A percentile compares a stretch with the other conserved stretches of the same genome.
These are phyloP conservation scores for Thermomyces lanuginosus DNA, from an alignment of 2,329 filamentous ascomycete genomes.

Conservation along the genomic window DNA sequence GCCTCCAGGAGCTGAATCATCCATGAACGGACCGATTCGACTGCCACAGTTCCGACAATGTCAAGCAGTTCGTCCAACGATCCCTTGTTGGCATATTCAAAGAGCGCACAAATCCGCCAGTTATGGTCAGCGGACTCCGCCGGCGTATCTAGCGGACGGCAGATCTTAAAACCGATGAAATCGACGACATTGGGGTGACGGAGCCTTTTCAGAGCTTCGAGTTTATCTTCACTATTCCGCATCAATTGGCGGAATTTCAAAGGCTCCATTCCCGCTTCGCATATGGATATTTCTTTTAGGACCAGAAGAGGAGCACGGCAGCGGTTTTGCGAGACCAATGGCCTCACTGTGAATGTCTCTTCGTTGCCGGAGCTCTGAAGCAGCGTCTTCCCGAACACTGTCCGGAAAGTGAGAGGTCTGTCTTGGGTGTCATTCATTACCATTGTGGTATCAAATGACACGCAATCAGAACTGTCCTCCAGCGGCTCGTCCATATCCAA, in stretches of 20 bases:
- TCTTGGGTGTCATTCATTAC: slow-evolving; percentile 46
- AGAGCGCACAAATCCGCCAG: slow-evolving; percentile 63
- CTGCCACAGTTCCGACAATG: slow-evolving; percentile 55
- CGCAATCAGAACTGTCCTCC: slow-evolving; percentile 21
- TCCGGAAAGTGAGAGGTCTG: slow-evolving; percentile 50
- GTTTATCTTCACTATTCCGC: slow-evolving; percentile 55
- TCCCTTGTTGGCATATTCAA: slow-evolving; percentile 63
- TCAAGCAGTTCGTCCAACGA: slow-evolving; percentile 70
- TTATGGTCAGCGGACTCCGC: slow-evolving; percentile 24
- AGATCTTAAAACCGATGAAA: slow-evolving; percentile 69
- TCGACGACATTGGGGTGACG: slow-evolving; percentile 63
- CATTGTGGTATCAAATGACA: slow-evolving; percentile 29
- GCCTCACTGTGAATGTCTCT: slow-evolving; percentile 50
- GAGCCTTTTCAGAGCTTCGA: slow-evolving; percentile 60
- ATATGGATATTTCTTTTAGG: slow-evolving; percentile 53
- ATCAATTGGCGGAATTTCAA: slow-evolving; percentile 58
- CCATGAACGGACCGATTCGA: slow-evolving; percentile 68
- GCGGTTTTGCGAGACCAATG: slow-evolving; percentile 41
- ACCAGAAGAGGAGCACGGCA: slow-evolving; percentile 47
- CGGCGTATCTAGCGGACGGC: slow-evolving; percentile 30
- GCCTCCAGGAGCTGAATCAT: slow-evolving; percentile 84
- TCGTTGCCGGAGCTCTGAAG: slow-evolving; percentile 51
- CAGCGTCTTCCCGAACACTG: slow-evolving; percentile 52
- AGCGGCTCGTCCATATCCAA: slow-evolving; percentile 17
- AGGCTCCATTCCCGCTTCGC: slow-evolving; percentile 40